Conservation (phyloP, 202 grass and related monocot species). For the Alloteropsis angusta region DNA sequence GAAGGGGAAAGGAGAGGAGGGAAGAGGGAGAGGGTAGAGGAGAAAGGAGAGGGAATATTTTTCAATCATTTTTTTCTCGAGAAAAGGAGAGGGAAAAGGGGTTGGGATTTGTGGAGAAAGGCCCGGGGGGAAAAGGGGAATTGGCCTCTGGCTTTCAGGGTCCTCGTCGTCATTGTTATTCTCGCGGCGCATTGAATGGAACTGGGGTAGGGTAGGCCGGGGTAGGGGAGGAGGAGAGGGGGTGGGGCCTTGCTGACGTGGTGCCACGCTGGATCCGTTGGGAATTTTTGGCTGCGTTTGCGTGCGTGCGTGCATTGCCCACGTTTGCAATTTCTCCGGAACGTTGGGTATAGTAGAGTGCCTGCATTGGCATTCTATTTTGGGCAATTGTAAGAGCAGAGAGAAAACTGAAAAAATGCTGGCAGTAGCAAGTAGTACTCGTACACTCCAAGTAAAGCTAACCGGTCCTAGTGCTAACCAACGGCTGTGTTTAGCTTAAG, state of each 20-base stretch:
- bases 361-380: too few relatives aligned
- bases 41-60: background rate
- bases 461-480: too few relatives aligned
- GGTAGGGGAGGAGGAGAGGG: background rate
- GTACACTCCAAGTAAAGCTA: too few relatives aligned
- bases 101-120: slow-evolving; percentile 11
- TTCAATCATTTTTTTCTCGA: background rate
- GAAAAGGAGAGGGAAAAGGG: background rate
- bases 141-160: background rate
- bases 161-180: slow-evolving; percentile 5
- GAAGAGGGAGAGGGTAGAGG: background rate
- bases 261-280: background rate
- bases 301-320: too few relatives aligned
- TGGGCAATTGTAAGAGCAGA: too few relatives aligned
- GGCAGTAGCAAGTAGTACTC: too few relatives aligned
- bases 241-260: slow-evolving; percentile 18
- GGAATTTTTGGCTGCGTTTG: background rate
- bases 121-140: background rate
- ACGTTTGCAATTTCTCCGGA: too few relatives aligned
- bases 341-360: too few relatives aligned
- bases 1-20: background rate
- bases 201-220: background rate
- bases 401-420: too few relatives aligned
- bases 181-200: slow-evolving; percentile 15
- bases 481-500: too few relatives aligned